Conservation (phyloP, 2,329 filamentous ascomycete species). For the Venturia carpophila region DNA sequence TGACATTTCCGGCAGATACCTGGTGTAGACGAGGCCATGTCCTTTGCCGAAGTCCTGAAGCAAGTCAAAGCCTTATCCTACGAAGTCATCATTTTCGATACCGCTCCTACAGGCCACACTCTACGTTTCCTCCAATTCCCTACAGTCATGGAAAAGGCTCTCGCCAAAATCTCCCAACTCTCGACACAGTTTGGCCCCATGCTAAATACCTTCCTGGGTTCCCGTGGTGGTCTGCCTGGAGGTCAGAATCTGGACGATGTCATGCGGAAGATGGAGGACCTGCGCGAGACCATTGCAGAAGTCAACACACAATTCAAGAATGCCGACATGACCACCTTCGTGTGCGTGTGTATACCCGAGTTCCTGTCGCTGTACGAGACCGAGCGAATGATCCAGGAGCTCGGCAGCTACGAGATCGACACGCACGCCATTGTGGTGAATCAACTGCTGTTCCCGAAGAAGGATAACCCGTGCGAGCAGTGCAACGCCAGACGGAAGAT, state of each 20-base stretch:
- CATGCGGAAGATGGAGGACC: constrained; percentile 86
- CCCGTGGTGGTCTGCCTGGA: constrained; percentile 69
- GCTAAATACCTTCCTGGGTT: constrained; percentile 84
- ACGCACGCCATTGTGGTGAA: constrained; percentile 98
- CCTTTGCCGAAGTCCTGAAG: constrained; percentile 97
- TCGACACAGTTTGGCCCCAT: constrained; percentile 93
- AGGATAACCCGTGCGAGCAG: constrained; percentile 81
- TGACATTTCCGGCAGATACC: constrained; percentile 58
- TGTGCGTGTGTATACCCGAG: constrained; percentile 97
- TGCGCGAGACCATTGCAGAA: constrained; percentile 87
- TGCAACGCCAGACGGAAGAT: constrained; percentile 92
- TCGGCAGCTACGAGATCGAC: constrained; percentile 87
- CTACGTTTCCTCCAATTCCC: constrained; percentile 98
- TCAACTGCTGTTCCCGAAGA: constrained; percentile 87
- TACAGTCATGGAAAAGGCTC: constrained; percentile 92
- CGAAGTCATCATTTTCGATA: constrained; percentile 99
- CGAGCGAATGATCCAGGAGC: constrained; percentile 98
- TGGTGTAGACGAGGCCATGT: constrained; percentile 99
- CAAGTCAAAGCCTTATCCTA: constrained; percentile 98
- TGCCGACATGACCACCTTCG: constrained; percentile 88
- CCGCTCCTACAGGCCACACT: constrained; percentile 93
- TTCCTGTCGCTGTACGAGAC: constrained; percentile 97
- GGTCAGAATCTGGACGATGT: constrained; percentile 90
- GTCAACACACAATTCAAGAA: constrained; percentile 99
- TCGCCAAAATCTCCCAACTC: constrained; percentile 93